Conservation (phyloP, 176 grass and related monocot genomes). For the Elymus sibiricus region DNA sequence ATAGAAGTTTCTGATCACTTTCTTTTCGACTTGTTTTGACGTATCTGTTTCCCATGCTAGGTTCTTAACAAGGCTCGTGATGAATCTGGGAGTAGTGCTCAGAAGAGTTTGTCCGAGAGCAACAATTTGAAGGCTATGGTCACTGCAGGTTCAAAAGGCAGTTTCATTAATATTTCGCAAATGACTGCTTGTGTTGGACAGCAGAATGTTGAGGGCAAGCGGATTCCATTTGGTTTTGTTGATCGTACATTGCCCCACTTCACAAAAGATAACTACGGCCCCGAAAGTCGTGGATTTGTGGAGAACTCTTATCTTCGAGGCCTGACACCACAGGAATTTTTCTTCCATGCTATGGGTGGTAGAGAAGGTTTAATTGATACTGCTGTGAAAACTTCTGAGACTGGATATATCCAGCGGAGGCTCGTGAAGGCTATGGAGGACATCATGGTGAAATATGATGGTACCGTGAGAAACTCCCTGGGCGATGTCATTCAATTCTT, state of each 20-base stretch:
- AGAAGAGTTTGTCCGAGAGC: slow-evolving; percentile 96
- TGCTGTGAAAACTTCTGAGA: slow-evolving; percentile 90
- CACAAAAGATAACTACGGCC: slow-evolving; percentile 86
- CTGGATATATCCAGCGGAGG: slow-evolving; percentile 86
- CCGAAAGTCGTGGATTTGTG: slow-evolving; percentile 97
- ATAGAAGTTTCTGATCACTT: no score
- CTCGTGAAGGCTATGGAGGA: slow-evolving; percentile 99
- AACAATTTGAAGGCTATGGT: slow-evolving; percentile 99
- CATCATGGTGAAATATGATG: slow-evolving; percentile 99
- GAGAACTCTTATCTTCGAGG: slow-evolving; percentile 97
- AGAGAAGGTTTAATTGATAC: slow-evolving; percentile 89
- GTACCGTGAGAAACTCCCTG: slow-evolving; percentile 87
- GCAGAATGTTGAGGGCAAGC: slow-evolving; percentile 97
- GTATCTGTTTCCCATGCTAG: slow-evolving; percentile 34
- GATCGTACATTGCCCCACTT: slow-evolving; percentile 92
- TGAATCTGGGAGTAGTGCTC: slow-evolving; percentile 94
- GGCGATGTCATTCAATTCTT: slow-evolving; percentile 97
- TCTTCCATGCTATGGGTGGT: slow-evolving; percentile 94
- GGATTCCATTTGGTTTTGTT: slow-evolving; percentile 87
- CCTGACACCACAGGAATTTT: slow-evolving; percentile 91
- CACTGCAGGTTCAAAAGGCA: slow-evolving; percentile 90
- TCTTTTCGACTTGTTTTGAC: slow-evolving; percentile 6
- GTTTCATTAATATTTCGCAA: slow-evolving; percentile 98
- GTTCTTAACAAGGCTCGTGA: slow-evolving; percentile 99
- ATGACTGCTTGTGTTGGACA: slow-evolving; percentile 99